phyloP scores from a whole-genome alignment of 257 asterid genomes.

The Schizonepeta tenuifolia region DNA sequence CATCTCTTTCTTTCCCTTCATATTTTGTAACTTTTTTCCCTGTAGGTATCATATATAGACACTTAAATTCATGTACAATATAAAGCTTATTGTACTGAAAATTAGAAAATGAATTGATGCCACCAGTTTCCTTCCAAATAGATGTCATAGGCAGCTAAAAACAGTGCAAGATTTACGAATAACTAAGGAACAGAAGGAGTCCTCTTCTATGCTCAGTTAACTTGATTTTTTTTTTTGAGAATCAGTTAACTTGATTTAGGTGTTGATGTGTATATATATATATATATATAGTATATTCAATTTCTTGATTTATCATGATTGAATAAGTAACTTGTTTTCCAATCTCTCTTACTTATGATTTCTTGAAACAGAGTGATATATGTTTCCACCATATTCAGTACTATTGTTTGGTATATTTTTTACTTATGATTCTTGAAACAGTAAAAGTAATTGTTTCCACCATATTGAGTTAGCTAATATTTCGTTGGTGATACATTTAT shows the following conservation, averaged over 20 bases:
- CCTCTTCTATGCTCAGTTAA: background rate
- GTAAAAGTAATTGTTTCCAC: background rate
- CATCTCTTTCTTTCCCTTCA: background rate
- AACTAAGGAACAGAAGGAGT: background rate
- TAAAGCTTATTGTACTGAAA: background rate
- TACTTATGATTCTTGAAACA: too few relatives aligned
- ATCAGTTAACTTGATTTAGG: too few relatives aligned
- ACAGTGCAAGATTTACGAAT: background rate
- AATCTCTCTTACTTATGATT: background rate
- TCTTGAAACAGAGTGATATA: background rate
- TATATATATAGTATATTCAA: too few relatives aligned
- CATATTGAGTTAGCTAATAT: background rate
- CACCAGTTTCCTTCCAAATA: background rate
- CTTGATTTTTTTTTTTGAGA: too few relatives aligned
- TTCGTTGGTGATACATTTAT: background rate
- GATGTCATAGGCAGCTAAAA: background rate
- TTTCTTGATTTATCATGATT: constrained; percentile 9
- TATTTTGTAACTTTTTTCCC: background rate
- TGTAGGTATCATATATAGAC: background rate
- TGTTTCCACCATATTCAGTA: too few relatives aligned
- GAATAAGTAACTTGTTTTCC: background rate
- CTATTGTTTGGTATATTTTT: too few relatives aligned
- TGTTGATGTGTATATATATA: too few relatives aligned
- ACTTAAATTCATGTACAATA: background rate
- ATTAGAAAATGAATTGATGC: background rate